Evolutionary conservation across 148 eudicot genomes (phyloP).

Genomic region (Fagopyrum tataricum): DNA sequence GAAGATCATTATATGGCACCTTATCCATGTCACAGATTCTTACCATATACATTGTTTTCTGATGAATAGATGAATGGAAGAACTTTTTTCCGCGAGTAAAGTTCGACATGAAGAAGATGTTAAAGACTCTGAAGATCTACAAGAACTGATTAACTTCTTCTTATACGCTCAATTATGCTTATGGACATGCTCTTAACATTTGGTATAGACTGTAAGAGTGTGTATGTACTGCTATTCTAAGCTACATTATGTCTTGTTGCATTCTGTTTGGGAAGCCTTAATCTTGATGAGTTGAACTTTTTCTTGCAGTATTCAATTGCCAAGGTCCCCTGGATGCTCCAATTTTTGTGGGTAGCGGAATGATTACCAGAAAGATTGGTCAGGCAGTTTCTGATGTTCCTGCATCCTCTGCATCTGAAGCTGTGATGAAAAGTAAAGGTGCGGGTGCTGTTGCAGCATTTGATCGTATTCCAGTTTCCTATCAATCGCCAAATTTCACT

Average conservation of each 20-base stretch:
- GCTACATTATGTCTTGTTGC: too few species aligned
- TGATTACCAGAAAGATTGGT: slow-evolving; percentile 79
- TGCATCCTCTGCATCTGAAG: slow-evolving; percentile 73
- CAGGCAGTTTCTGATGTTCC: slow-evolving; percentile 43
- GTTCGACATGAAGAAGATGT: too few species aligned
- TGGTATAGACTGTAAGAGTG: background rate
- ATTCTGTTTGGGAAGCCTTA: too few species aligned
- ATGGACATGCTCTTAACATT: background rate
- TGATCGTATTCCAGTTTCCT: slow-evolving; percentile 81
- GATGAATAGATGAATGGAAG: too few species aligned
- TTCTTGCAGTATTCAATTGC: slow-evolving; percentile 90
- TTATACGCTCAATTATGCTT: background rate
- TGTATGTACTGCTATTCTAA: background rate
- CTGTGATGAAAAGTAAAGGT: slow-evolving; percentile 76
- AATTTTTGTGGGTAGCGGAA: slow-evolving; percentile 94
- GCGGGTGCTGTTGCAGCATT: slow-evolving; percentile 97
- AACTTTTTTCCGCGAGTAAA: too few species aligned
- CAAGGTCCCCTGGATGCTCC: slow-evolving; percentile 99
- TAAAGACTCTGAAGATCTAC: too few species aligned
- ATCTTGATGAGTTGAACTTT: too few species aligned
- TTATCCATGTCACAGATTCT: too few species aligned
- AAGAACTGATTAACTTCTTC: background rate
- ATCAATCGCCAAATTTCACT: slow-evolving; percentile 91
- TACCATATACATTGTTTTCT: too few species aligned
- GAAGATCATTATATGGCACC: too few species aligned